Base-by-base conservation (phyloP, 495 filamentous ascomycete genomes). In the Aspergillus coremiiformis region DNA sequence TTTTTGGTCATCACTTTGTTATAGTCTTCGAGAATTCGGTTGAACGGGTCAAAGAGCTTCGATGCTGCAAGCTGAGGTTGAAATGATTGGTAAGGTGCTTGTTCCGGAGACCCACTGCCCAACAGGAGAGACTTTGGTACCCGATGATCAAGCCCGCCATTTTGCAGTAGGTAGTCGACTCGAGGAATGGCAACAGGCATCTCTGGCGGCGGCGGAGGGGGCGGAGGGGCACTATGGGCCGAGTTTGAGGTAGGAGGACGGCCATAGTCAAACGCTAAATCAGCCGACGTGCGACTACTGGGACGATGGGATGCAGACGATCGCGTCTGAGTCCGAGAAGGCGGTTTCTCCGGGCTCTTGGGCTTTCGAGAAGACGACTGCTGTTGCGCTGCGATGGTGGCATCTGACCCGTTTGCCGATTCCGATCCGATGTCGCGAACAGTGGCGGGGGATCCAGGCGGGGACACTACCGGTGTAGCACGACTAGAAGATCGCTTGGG, bases 161-260 rank as follows among this genome's bases (percentile, higher is more conserved):
- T 81, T 51, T 88, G 86, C 53, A 96, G 73, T 21, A 96, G 74
- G 63, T 96, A 96, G 59, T 96, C 90, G 17, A 96, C 89, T 39
- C 85, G 77, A 1, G 91, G 91, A 19, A 86, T 75, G 52, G 84
- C 76, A 33, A 84, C 65, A n/a, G 83, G 79, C 30, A 82, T 66
- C 44, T 72, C 66, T 0, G 86, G 85, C n/a, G 88, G 87, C 1
- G 88, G 87, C 3, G 90, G 90, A 0, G 90, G 90, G 0, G 90
- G 90, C 1, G 87, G 90, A 26, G 87, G 87, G 14, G 60, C 69
- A 5, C 63, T 69, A 39, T 59, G 72, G 14, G 59, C 60, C 14
- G 61, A 59, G 42, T 55, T 61, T 9, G 67, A 37, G 11, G 60
- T 70, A 11, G 78, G 75, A 54, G 68, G 64, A 45, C 64, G 64